Conservation (phyloP, 805 yeast genomes). For the Candida vaughaniae region DNA sequence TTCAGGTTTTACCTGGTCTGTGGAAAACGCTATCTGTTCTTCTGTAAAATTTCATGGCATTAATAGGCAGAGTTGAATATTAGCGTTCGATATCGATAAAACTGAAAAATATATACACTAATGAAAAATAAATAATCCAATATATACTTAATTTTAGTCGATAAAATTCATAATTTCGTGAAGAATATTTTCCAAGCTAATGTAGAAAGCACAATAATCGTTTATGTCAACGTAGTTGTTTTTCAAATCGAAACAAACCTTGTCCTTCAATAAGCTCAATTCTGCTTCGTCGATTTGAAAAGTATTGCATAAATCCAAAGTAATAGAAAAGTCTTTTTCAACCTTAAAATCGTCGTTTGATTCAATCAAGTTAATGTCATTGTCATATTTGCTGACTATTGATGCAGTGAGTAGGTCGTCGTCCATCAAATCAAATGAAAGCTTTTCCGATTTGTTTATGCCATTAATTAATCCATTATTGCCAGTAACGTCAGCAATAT, state of each 20-base stretch:
- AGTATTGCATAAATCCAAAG: slow-evolving; percentile 4
- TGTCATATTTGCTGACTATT: slow-evolving; percentile 5
- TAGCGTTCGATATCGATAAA: no score
- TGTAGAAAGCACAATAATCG: slow-evolving; percentile 44
- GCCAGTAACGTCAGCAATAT: background rate
- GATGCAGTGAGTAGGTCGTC: slow-evolving; percentile 2
- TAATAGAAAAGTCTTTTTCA: slow-evolving; percentile 13
- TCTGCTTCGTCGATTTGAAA: slow-evolving; percentile 19
- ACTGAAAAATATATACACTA: no score
- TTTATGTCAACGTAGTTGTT: slow-evolving; percentile 44
- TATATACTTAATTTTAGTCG: no score
- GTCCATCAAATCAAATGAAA: slow-evolving; percentile 6
- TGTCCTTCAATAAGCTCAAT: slow-evolving; percentile 32
- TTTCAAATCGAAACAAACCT: slow-evolving; percentile 39
- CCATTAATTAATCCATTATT: background rate
- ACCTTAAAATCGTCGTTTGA: slow-evolving; percentile 10
- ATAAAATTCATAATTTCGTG: slow-evolving; percentile 40
- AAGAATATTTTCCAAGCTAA: slow-evolving; percentile 39
- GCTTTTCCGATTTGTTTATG: no score
- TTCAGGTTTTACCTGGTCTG: no score
- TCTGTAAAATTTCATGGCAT: no score
- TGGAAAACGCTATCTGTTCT: no score
- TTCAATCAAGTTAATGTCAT: slow-evolving; percentile 7
- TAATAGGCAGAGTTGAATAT: no score
- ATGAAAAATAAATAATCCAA: no score